Evolutionary conservation across 2,329 filamentous ascomycete species (phyloP), one percentile per base, ranked within the genome.

Genomic region (Aspergillus cejpii): DNA sequence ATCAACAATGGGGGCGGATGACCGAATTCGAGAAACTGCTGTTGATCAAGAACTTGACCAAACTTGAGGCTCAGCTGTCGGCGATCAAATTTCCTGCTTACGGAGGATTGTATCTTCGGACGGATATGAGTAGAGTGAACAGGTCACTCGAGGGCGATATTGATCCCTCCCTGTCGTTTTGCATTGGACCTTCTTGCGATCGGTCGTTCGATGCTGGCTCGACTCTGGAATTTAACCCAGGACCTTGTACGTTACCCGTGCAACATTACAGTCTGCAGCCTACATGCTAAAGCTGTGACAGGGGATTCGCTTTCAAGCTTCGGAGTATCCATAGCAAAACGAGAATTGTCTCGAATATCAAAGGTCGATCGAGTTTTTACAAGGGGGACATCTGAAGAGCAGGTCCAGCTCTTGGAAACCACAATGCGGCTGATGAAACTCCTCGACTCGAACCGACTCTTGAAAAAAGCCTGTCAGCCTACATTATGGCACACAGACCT

Each of bases 1-100:
- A 57, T 38, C 29, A 61, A 43, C 49, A 27, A 48, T 64, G 60
- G 63, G 55, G 50, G 14, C 48, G 42, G 8, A 51, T 54, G 44
- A 6, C 41, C 3, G 46, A 53, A 17, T 17, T 44, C n/a, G 48
- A 59, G 20, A 46, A 49, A 19, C 23, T 56, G 7, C 28, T 56
- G 14, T 45, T 62, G 6, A 60, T 60, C 11, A 55, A 50, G 34
- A 43, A 50, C 20, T 37, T 60, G 29, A 55, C 54, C 5, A 12
- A 53, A 26, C 38, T 56, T 6, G 55, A 61, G 41, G 49, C 52
- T 28, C 47, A 59, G 12, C 37, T 62, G 6, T 48, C 50, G 3
- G 44, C 41, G 24, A 52, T 59, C 29, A 1, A 6, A 7, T 56
- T 59, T 38, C 48, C 55, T 39, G 52, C 49, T n/a, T 61, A 59